Conservation (phyloP, 768 basidiomycete species). For the Rhodotorula toruloides region DNA sequence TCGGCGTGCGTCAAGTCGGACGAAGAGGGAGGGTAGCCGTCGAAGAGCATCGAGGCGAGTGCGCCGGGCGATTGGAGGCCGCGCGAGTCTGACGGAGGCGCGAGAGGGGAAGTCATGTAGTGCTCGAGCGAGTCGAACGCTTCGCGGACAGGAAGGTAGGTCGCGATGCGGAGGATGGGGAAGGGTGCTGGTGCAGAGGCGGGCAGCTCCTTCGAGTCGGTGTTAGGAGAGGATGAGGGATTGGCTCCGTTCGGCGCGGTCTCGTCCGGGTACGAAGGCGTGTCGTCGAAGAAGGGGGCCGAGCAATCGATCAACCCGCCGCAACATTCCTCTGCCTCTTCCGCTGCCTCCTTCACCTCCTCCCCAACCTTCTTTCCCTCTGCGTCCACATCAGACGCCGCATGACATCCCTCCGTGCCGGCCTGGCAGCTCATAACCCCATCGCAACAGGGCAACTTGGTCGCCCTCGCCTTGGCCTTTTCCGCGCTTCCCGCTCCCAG, state of each 20-base stretch:
- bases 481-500: no score
- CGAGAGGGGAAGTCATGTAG: not conserved
- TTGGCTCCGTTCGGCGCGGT: not conserved
- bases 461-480: not conserved
- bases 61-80: not conserved
- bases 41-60: not conserved
- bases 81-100: not conserved
- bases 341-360: not conserved
- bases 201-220: not conserved
- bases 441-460: no score
- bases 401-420: not conserved
- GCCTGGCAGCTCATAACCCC: no score
- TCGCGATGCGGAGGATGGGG: no score
- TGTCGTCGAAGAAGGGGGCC: not conserved
- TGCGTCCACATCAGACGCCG: not conserved
- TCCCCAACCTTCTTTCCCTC: not conserved
- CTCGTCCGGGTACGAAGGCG: not conserved
- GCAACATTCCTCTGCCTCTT: not conserved
- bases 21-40: not conserved
- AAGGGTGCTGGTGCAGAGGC: not conserved
- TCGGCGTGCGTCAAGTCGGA: no score
- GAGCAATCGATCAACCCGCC: conserved; percentile 10
- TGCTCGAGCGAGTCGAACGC: not conserved
- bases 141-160: not conserved
- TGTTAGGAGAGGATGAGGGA: not conserved